A percentile compares a stretch with the other conserved stretches of the same genome.
Evolutionary conservation across 2,329 filamentous ascomycete genomes (phyloP).

Genomic region (Exserohilum turcica): DNA sequence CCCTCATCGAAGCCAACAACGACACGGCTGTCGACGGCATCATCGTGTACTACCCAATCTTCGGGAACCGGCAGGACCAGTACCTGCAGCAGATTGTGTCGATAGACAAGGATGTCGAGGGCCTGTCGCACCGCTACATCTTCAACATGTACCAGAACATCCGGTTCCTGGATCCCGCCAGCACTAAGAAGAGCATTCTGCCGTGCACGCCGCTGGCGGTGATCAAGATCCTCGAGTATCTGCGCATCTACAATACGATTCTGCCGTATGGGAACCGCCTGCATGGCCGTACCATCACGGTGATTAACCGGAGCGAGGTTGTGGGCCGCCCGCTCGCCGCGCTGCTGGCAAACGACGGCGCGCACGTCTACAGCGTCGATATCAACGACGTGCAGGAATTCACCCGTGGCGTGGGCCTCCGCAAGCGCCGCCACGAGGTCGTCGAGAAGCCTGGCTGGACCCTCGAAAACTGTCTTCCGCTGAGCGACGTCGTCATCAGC

Average conservation of each 20-base stretch:
- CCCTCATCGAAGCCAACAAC: conserved; percentile 81
- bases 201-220: conserved; percentile 95
- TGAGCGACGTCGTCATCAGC: conserved; percentile 93
- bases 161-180: conserved; percentile 83
- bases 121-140: conserved; percentile 88
- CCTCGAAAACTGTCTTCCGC: conserved; percentile 78
- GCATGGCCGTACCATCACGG: conserved; percentile 91
- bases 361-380: conserved; percentile 93
- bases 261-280: conserved; percentile 90
- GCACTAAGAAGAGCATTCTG: conserved; percentile 85
- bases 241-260: conserved; percentile 96
- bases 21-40: conserved; percentile 81
- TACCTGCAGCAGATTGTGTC: conserved; percentile 95
- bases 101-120: conserved; percentile 91
- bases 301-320: conserved; percentile 95
- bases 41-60: conserved; percentile 98
- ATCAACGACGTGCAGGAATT: conserved; percentile 90
- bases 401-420: conserved; percentile 84
- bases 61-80: conserved; percentile 85
- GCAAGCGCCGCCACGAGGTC: conserved; percentile 84
- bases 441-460: conserved; percentile 80
- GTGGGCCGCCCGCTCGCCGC: conserved; percentile 92
- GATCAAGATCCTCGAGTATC: conserved; percentile 94
- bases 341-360: conserved; percentile 92
- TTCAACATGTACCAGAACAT: conserved; percentile 99